Evolutionary conservation across 306 rosid genomes (phyloP), one percentile per base, ranked within the genome.

Genomic region (Boehmeria nivea): DNA sequence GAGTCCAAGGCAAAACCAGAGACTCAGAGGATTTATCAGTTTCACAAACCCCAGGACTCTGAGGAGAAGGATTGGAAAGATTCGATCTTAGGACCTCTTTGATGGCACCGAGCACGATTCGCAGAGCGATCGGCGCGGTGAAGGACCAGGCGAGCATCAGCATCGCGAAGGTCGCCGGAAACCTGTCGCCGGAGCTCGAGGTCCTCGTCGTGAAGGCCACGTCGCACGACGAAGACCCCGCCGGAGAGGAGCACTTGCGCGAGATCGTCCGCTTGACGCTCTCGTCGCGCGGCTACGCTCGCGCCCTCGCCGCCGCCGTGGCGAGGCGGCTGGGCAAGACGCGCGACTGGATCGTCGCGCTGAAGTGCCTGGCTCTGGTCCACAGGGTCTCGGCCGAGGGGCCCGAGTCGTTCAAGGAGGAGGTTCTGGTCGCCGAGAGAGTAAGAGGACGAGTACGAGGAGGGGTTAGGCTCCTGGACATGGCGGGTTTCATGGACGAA

Each of bases 71-170:
- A n/a, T n/a, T n/a, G n/a, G n/a, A n/a, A n/a, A n/a, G n/a, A n/a
- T n/a, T n/a, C n/a, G n/a, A n/a, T n/a, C n/a, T n/a, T n/a, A n/a
- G n/a, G n/a, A n/a, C n/a, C n/a, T n/a, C n/a, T n/a, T n/a, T n/a
- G n/a, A n/a, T n/a, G n/a, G n/a, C n/a, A n/a, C n/a, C n/a, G n/a
- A n/a, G n/a, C n/a, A n/a, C 97, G 16, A 83, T 89, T 63, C 89
- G 95, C 13, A 89, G 83, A 75, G 97, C 94, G 12, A 83, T 89
- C 48, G 95, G 95, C 0, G 94, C 81, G 0, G 87, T 89, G 60
- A 89, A 89, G 71, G 97, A 89, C 53, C 95, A 89, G 53, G 83
- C 97, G 2, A 86, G 94, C 73, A 89, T 89, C 40, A 76, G 94
- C 80, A 74, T 89, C 39, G 97, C 97, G 3, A 89, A 89, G 46